Conservation (phyloP, 306 rosid species). For the Vigna mungo region DNA sequence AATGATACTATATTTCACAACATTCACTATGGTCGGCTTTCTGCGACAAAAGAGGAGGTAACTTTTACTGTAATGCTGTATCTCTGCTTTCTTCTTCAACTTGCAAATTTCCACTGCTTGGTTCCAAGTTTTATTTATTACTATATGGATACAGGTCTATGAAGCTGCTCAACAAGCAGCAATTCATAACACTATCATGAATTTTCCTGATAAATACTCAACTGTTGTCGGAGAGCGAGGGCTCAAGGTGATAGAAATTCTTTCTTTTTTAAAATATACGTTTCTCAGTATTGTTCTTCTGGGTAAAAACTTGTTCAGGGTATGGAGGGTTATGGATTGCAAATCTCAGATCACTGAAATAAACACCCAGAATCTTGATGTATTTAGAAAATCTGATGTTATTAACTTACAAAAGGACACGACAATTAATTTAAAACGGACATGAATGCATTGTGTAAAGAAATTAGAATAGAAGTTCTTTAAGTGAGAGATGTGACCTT, state of each 20-base stretch:
- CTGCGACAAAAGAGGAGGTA: constrained; percentile 93
- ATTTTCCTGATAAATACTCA: constrained; percentile 79
- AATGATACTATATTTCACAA: constrained; percentile 94
- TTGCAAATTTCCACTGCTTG: constrained; percentile 36
- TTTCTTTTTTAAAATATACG: constrained; percentile 26
- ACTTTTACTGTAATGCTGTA: constrained; percentile 35
- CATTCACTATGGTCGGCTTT: constrained; percentile 88
- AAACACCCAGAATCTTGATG: constrained; percentile 4
- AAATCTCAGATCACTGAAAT: constrained; percentile 1
- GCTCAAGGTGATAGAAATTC: constrained; percentile 76
- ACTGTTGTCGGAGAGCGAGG: constrained; percentile 98
- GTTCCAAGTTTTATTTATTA: constrained; percentile 40
- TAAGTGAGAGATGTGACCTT: not conserved
- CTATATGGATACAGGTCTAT: constrained; percentile 66
- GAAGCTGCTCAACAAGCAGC: constrained; percentile 93
- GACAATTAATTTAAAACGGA: constrained; percentile 32
- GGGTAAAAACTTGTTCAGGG: constrained; percentile 26
- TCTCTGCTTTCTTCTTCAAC: constrained; percentile 33
- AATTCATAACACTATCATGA: constrained; percentile 92
- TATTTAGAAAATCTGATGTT: constrained; percentile 19
- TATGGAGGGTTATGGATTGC: constrained; percentile 23
- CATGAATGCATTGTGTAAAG: not conserved
- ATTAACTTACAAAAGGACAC: constrained; percentile 3
- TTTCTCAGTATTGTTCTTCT: constrained; percentile 20
- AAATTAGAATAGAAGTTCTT: constrained; percentile 10